Base-by-base conservation (phyloP, 768 basidiomycete species). In the Lanmaoa pseudosensibilis region DNA sequence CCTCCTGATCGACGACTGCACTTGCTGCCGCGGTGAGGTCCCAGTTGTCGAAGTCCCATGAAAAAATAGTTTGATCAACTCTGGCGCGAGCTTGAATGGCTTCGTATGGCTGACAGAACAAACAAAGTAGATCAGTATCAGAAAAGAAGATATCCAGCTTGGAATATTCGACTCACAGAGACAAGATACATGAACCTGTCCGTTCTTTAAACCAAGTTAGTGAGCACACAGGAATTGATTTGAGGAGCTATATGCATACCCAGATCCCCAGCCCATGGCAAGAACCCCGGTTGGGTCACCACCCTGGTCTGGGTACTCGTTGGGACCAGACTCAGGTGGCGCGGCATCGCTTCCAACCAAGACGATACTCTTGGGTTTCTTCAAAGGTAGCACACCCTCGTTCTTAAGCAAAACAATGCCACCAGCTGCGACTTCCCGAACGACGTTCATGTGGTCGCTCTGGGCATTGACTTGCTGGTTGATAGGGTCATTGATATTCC, bases 241-340 rank as follows among this genome's bases (percentile, higher is more conserved):
- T 10, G 0, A 49, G 7, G 16, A n/a, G 15, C 1, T 9, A 53
- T 15, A 63, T n/a, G n/a, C 73, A 38, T 44, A 78, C 73, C 92
- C 92, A 48, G 87, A 89, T 37, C 92, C 94, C 94, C 94, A 97
- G 15, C 93, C 93, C 87, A 94, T 88, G 9, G 92, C 92, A 21
- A 97, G 78, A 18, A 88, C 78, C 11, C 92, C 92, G 46, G 80
- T 82, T 32, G 75, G 71, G 44, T 76, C 73, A 25, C 86, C 85
- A 46, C 80, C 84, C 25, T 72, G 82, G 59, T 92, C 87, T 9
- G 72, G 19, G 50, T 84, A 91, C 50, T 83, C 79, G 64, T 92
- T 93, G 0, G 91, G 88, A 0, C 92, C 92, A 30, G 77, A 72
- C 40, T 62, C 72, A 21, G 83, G 81, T 1, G 89, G 88, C 7